Evolutionary conservation across 768 basidiomycete genomes (phyloP), one percentile per base, ranked within the genome.

Genomic region (Boletus vermiculosoides): DNA sequence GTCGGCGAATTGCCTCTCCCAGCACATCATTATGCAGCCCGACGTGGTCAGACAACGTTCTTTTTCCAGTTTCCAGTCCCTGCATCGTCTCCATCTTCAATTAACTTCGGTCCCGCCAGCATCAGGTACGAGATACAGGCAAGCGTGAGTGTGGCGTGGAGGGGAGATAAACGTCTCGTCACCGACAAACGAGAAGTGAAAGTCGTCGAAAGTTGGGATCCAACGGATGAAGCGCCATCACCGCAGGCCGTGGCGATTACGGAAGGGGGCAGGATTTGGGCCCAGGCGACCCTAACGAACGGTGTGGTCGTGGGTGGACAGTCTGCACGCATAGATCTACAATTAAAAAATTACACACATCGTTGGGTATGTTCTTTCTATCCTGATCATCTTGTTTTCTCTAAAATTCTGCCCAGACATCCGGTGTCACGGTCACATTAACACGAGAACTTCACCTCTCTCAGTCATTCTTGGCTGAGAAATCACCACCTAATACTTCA

Each of bases 191-290:
- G 77, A 45, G 74, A 81, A 15, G 77, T 88, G 2, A 84, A 86
- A 45, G 81, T 93, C 8, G 83, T 90, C 1, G 88, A 89, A 65
- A 60, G 63, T 36, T 78, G 77, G 46, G 68, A 78, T 34, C 71
- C 75, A 48, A 64, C 67, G 15, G 62, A 63, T n/a, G 58, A 74
- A 50, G 57, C 72, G 1, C 76, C 78, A 23, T 47, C 47, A 22
- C 83, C 84, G 2, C 83, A 87, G 58, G 83, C 77, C 8, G 80
- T 87, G 3, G 78, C 82, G 10, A 82, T 93, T 25, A 88, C 85
- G 0, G 91, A 94, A 66, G 83, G 80, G 60, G 92, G 91, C 6
- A 91, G 87, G 70, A 78, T 94, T 31, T 90, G 88, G 85, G 80
- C 83, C 45, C 87, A 88, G 64, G 90, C 83, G 1, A 81, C 74